Evolutionary conservation across 1,139 yeast genomes (phyloP).

Genomic region (Yamadazyma pseudoaaseri): DNA sequence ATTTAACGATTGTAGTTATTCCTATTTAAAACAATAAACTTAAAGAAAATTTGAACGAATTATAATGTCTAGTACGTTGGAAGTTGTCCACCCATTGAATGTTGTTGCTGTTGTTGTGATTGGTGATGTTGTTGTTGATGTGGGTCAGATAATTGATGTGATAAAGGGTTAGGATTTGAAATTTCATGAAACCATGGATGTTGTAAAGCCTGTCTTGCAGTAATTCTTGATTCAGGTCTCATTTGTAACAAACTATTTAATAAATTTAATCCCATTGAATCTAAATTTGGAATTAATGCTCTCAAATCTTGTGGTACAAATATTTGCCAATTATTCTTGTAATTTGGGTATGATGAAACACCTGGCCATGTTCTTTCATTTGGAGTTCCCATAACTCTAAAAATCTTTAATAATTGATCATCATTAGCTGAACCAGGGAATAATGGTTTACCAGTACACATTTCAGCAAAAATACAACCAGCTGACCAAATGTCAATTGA

Average conservation of each 20-base stretch:
- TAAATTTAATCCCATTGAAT: slow-evolving; percentile 76
- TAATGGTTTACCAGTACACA: slow-evolving; percentile 97
- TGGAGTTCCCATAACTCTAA: slow-evolving; percentile 95
- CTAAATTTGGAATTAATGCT: slow-evolving; percentile 72
- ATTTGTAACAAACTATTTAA: slow-evolving; percentile 77
- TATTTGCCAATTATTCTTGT: slow-evolving; percentile 72
- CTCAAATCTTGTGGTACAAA: slow-evolving; percentile 85
- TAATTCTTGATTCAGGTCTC: slow-evolving; percentile 88
- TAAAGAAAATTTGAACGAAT: not conserved
- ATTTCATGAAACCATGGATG: slow-evolving; percentile 96
- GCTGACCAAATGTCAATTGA: slow-evolving; percentile 99
- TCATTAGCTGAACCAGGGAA: slow-evolving; percentile 97
- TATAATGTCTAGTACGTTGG: not conserved
- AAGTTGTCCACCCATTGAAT: not conserved
- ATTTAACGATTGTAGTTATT: no score
- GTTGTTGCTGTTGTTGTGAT: slow-evolving; percentile 14
- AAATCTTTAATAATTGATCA: slow-evolving; percentile 86
- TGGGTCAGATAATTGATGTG: slow-evolving; percentile 37
- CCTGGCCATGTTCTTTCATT: slow-evolving; percentile 97
- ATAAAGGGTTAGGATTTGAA: slow-evolving; percentile 39
- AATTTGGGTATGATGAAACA: slow-evolving; percentile 81
- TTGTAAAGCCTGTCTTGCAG: slow-evolving; percentile 89
- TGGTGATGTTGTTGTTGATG: slow-evolving; percentile 37
- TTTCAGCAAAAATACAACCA: slow-evolving; percentile 96
- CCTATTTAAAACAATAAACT: not conserved